Evolutionary conservation across 306 rosid species (phyloP).

Genomic region (Quercus berberidifolia): DNA sequence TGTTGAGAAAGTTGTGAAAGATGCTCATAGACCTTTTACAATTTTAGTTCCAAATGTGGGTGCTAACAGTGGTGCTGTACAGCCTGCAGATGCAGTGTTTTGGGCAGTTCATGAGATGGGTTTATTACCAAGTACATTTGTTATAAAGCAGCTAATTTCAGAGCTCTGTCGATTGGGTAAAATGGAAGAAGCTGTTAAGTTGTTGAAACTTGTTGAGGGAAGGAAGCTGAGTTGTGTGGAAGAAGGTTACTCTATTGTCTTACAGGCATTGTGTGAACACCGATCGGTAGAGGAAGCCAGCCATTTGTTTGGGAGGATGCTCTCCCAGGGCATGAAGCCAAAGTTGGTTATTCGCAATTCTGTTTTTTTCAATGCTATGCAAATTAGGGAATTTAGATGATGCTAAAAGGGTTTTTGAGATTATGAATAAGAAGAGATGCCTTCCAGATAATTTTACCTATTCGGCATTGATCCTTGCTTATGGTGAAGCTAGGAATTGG

Average conservation of each 20-base stretch:
- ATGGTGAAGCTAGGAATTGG: conserved; percentile 49
- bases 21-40: conserved; percentile 41
- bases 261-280: conserved; percentile 44
- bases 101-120: conserved; percentile 43
- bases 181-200: conserved; percentile 42
- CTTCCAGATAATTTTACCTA: conserved; percentile 53
- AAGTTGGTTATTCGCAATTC: conserved; percentile 56
- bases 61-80: conserved; percentile 44
- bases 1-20: conserved; percentile 44
- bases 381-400: conserved; percentile 50
- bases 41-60: conserved; percentile 56
- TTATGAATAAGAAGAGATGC: conserved; percentile 59
- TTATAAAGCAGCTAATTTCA: conserved; percentile 39
- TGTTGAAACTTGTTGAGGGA: conserved; percentile 50
- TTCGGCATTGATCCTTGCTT: conserved; percentile 53
- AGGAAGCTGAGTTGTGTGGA: conserved; percentile 43
- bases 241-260: conserved; percentile 51
- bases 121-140: conserved; percentile 64
- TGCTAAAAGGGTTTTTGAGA: conserved; percentile 50
- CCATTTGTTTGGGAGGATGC: background rate
- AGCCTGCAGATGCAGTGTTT: conserved; percentile 53
- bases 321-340: conserved; percentile 44
- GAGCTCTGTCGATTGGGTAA: conserved; percentile 62
- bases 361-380: conserved; percentile 57
- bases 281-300: conserved; percentile 39